These are phyloP conservation scores for Parsonsia alboflavescens DNA, from an alignment of 257 asterid species.

Conservation along the genomic window DNA sequence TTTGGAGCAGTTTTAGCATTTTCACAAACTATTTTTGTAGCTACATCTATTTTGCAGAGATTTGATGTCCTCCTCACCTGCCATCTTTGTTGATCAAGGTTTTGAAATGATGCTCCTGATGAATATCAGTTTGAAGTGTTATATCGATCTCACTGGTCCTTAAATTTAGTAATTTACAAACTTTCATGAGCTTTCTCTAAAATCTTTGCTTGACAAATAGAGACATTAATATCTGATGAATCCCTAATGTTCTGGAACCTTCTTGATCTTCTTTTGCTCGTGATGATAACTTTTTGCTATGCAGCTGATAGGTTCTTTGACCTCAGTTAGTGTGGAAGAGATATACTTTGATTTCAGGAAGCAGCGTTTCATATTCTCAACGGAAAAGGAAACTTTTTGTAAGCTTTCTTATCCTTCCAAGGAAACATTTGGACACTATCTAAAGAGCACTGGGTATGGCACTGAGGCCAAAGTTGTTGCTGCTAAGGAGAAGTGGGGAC, in stretches of 20 bases:
- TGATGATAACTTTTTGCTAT: constrained; percentile 18
- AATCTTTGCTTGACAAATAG: not conserved
- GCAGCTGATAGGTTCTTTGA: constrained; percentile 66
- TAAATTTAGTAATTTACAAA: not conserved
- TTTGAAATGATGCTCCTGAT: not conserved
- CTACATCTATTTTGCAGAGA: not conserved
- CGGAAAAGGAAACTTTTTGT: constrained; percentile 59
- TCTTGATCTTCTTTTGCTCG: constrained; percentile 2
- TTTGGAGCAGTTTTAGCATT: not conserved
- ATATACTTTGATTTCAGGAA: constrained; percentile 92
- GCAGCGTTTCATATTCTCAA: constrained; percentile 79
- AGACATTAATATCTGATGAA: not conserved
- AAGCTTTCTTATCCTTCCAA: constrained; percentile 93
- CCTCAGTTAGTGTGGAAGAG: constrained; percentile 55
- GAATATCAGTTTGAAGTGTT: not conserved
- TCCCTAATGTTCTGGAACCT: not conserved
- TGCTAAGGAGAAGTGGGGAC: constrained; percentile 95
- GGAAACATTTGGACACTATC: constrained; percentile 84
- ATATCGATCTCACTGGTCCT: not conserved
- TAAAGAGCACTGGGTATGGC: constrained; percentile 86
- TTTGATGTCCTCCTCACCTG: not conserved
- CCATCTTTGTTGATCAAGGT: not conserved
- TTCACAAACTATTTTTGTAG: not conserved
- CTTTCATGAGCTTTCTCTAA: not conserved
- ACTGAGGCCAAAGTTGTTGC: constrained; percentile 78